Base-by-base conservation (phyloP, 1,284 basidiomycete species). In the Sphaerobolus stellatus region DNA sequence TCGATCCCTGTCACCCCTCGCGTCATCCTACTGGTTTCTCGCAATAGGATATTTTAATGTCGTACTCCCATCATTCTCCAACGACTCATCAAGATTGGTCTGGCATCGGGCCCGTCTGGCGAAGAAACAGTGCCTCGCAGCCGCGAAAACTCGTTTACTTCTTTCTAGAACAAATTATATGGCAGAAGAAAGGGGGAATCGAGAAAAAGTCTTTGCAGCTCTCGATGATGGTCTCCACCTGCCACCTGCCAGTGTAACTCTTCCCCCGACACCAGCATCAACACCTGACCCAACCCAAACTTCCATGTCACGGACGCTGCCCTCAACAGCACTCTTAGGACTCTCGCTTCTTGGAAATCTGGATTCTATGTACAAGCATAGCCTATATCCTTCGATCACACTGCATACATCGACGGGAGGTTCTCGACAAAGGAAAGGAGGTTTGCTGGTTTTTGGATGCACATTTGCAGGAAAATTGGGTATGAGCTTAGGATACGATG, bases 11-110 rank as follows among this genome's bases (percentile, higher is more conserved):
- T 34, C 25, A 18, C 28, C n/a, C 18, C 24, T 34, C 41, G 72
- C 78, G 62, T 75, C 80, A 56, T 88, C 86, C 13, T 88, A 87
- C 72, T 89, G 85, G 82, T 88, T 83, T 72, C 76, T 91, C 41
- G 83, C 86, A 4, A 82, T 91, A 56, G 84, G 86, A 4, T 91
- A 89, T 68, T 90, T 90, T 75, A 90, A 90, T 68, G 77, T 92
- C 61, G 72, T 90, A 46, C 80, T 91, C 4, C 88, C 88, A 4
- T 73, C 77, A 25, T 86, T 90, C 69, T 36, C 57, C 33, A 67
- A 67, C 16, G 57, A 70, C 31, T 77, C 75, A 2, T n/a, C n/a
- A n/a, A n/a, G n/a, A n/a, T n/a, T n/a, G n/a, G 87, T 92, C 66
- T 92, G 89, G 89, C 80, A 82, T 58, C 81, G 89, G 50, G 86